These are phyloP conservation scores for Agarophyton chilense DNA, from an alignment of 23 red algal species.

Conservation along the genomic window DNA sequence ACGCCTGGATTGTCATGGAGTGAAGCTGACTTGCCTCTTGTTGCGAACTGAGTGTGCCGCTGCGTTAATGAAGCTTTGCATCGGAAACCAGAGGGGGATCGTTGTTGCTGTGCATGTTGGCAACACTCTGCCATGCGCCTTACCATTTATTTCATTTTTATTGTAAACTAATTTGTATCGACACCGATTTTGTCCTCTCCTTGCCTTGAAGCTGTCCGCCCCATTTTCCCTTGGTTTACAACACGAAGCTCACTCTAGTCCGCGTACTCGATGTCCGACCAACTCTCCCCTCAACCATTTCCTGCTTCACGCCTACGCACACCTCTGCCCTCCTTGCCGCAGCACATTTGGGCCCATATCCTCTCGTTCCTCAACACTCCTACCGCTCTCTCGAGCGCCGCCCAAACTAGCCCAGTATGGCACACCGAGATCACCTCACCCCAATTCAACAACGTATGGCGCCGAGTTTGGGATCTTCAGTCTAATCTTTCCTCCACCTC, in stretches of 20 bases:
- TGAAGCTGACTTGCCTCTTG: constrained; percentile 13
- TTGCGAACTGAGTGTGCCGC: not conserved
- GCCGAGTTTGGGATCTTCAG: constrained; percentile 8
- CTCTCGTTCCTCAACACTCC: constrained; percentile 20
- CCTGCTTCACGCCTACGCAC: not conserved
- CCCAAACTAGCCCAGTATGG: not conserved
- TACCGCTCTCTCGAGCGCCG: not conserved
- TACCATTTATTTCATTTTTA: not conserved
- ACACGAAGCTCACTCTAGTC: too few relatives aligned
- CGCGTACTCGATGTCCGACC: too few relatives aligned
- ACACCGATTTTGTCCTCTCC: not conserved
- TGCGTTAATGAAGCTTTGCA: too few relatives aligned
- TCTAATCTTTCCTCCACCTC: not conserved
- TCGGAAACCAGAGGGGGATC: too few relatives aligned
- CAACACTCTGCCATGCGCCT: not conserved
- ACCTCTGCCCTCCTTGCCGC: constrained; percentile 27
- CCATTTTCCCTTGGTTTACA: too few relatives aligned
- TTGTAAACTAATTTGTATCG: constrained; percentile 19
- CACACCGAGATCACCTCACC: not conserved
- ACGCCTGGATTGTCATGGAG: constrained; percentile 60
- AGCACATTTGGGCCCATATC: constrained; percentile 33
- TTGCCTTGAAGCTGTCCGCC: too few relatives aligned
- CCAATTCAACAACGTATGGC: constrained; percentile 38
- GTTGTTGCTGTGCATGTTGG: too few relatives aligned
- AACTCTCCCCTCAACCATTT: too few relatives aligned